Conservation (phyloP, 2,329 filamentous ascomycete genomes). For the Cylindrodendrum hubeiense region DNA sequence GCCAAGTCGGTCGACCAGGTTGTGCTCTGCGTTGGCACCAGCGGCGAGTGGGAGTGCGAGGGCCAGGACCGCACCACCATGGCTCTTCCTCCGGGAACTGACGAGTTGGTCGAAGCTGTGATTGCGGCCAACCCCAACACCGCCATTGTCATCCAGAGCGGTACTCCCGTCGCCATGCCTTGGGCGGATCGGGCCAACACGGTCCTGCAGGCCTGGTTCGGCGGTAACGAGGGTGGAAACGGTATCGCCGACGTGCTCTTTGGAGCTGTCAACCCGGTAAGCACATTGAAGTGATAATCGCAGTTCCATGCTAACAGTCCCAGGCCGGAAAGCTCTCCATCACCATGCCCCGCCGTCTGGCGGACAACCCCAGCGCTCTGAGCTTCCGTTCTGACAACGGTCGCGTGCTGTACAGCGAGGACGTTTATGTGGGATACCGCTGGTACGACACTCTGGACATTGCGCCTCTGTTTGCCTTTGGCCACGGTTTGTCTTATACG, state of each 20-base stretch:
- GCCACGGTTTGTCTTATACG: conserved; percentile 33
- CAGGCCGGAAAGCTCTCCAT: conserved; percentile 33
- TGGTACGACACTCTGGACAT: conserved; percentile 32
- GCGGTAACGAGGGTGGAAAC: conserved; percentile 35
- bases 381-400: conserved; percentile 35
- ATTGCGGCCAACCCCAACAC: conserved; percentile 29
- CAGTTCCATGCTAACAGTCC: neutral
- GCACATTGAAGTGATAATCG: neutral
- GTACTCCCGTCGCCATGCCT: conserved; percentile 34
- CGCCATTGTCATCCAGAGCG: conserved; percentile 30
- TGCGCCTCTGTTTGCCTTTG: conserved; percentile 32
- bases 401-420: conserved; percentile 30
- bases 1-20: conserved; percentile 30
- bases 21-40: conserved; percentile 29
- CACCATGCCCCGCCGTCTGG: conserved; percentile 29
- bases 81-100: conserved; percentile 27
- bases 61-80: conserved; percentile 31
- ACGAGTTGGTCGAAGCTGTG: conserved; percentile 29
- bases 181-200: conserved; percentile 26
- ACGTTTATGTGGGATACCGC: conserved; percentile 35
- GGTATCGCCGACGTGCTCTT: conserved; percentile 35
- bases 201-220: conserved; percentile 33
- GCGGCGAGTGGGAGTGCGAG: conserved; percentile 34
- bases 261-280: conserved; percentile 31
- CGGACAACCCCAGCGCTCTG: conserved; percentile 28